A percentile compares a stretch with the other conserved stretches of the same genome.
Conservation (phyloP, 768 basidiomycete species). For the Leccinum sublutescens region DNA sequence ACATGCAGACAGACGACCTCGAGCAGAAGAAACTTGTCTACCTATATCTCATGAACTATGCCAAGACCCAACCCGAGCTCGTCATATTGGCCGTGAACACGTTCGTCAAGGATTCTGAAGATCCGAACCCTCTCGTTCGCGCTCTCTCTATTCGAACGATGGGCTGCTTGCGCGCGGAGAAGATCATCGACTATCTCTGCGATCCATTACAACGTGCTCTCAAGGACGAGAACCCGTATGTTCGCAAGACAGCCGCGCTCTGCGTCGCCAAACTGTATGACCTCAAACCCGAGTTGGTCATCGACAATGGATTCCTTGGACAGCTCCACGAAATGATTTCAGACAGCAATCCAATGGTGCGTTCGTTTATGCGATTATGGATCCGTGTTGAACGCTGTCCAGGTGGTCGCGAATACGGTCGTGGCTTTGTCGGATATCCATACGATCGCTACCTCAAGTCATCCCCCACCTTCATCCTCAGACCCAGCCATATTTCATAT, state of each 20-base stretch:
- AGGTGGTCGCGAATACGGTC: conserved; percentile 98
- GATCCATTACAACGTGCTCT: conserved; percentile 91
- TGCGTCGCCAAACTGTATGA: conserved; percentile 98
- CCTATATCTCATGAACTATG: conserved; percentile 98
- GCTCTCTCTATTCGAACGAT: conserved; percentile 97
- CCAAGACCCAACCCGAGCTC: conserved; percentile 97
- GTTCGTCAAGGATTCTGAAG: conserved; percentile 96
- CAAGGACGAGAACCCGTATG: conserved; percentile 96
- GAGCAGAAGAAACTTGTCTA: conserved; percentile 99
- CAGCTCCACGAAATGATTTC: conserved; percentile 90
- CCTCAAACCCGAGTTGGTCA: conserved; percentile 90
- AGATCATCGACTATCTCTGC: conserved; percentile 99
- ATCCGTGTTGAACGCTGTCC: not conserved
- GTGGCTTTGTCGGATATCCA: conserved; percentile 93
- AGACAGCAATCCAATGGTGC: conserved; percentile 95
- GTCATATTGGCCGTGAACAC: conserved; percentile 99
- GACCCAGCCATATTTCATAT: conserved; percentile 77
- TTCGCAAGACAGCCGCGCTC: conserved; percentile 94
- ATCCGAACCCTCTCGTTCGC: conserved; percentile 93
- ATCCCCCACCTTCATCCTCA: conserved; percentile 50
- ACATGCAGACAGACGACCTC: conserved; percentile 99
- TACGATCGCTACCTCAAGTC: conserved; percentile 53
- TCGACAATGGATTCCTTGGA: conserved; percentile 92
- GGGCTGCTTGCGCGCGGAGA: conserved; percentile 95
- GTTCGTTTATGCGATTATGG: conserved; percentile 15